These are phyloP conservation scores for Durio zibethinus DNA, from an alignment of 345 rosid genomes.

Conservation along the genomic window DNA sequence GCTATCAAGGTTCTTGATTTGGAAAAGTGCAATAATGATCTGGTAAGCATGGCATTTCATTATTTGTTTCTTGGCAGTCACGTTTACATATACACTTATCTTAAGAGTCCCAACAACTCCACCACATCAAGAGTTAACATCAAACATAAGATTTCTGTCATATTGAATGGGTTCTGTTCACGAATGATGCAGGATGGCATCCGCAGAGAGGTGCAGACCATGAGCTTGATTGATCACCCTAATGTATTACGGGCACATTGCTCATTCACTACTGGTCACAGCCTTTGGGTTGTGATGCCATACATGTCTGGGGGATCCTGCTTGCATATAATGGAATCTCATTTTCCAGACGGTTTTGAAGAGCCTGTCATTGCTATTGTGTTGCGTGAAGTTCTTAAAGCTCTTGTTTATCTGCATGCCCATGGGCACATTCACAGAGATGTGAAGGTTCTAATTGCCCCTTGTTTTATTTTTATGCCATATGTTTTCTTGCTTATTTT, in stretches of 20 bases:
- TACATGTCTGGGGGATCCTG: conserved; percentile 99
- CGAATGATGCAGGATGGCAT: conserved; percentile 76
- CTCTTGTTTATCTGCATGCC: conserved; percentile 90
- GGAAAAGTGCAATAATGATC: conserved; percentile 92
- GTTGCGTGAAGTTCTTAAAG: conserved; percentile 86
- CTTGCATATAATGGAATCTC: conserved; percentile 87
- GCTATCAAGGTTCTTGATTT: conserved; percentile 97
- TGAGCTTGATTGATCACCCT: conserved; percentile 87
- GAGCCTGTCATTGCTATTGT: conserved; percentile 89
- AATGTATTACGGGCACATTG: conserved; percentile 83
- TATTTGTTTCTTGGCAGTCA: conserved; percentile 2
- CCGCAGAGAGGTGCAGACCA: conserved; percentile 93
- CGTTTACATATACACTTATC: conserved; percentile 5
- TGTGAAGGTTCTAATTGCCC: conserved; percentile 61
- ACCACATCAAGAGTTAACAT: background rate
- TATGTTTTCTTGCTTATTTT: background rate
- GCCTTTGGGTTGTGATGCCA: conserved; percentile 99
- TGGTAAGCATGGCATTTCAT: conserved; percentile 44
- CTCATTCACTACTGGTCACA: conserved; percentile 75
- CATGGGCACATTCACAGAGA: conserved; percentile 98
- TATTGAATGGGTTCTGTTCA: background rate
- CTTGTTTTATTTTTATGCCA: conserved; percentile 13
- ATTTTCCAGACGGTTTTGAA: conserved; percentile 86
- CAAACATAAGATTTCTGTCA: background rate
- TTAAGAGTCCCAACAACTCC: background rate